Evolutionary conservation across 768 basidiomycete species (phyloP).

Genomic region (Suillus americanus): DNA sequence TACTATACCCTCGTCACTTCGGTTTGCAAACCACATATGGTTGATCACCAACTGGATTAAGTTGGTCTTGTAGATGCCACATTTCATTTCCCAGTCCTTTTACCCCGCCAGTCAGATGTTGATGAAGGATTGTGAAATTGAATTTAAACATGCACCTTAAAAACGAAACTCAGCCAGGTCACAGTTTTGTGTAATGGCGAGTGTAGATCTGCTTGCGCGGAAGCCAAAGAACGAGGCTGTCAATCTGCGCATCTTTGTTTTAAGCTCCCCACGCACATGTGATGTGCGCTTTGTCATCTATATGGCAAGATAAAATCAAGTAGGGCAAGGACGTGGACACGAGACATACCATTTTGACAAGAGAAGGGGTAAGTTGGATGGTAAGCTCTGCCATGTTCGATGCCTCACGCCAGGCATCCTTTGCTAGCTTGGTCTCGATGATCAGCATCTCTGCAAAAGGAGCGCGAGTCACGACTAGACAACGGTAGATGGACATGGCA

Average conservation of each 20-base stretch:
- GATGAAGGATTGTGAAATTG: background rate
- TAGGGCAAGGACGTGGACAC: background rate
- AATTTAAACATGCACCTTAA: constrained; percentile 4
- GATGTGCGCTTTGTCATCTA: background rate
- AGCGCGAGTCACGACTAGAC: background rate
- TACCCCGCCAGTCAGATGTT: background rate
- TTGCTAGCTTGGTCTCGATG: background rate
- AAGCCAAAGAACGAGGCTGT: background rate
- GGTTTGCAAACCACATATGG: constrained; percentile 27
- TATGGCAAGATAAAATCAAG: background rate
- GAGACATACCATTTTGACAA: background rate
- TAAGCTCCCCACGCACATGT: background rate
- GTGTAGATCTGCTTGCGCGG: background rate
- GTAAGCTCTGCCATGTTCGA: background rate
- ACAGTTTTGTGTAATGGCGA: background rate
- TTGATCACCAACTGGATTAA: constrained; percentile 26
- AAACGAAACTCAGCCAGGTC: constrained; percentile 9
- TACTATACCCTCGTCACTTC: constrained; percentile 23
- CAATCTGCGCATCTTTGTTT: background rate
- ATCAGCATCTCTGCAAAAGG: background rate
- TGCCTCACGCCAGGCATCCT: background rate
- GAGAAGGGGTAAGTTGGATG: background rate
- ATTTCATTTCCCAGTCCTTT: constrained; percentile 7
- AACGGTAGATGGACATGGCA: background rate
- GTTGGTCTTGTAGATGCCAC: constrained; percentile 25